A percentile compares a stretch with the other conserved stretches of the same genome.
phyloP scores from a whole-genome alignment of 352 stramenopile genomes.

The Phytophthora citrophthora region DNA sequence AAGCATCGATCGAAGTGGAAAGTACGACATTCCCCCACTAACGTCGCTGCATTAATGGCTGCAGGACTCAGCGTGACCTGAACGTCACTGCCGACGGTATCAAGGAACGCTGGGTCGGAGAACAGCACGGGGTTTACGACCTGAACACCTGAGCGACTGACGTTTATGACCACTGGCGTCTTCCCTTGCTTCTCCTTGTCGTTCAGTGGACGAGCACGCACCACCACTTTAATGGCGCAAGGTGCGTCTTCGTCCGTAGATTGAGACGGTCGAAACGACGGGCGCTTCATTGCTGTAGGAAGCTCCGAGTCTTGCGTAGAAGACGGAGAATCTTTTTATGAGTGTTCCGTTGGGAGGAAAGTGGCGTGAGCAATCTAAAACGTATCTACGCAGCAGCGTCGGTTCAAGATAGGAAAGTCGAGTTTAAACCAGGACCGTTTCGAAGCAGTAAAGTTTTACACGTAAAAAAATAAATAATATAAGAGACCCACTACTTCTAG shows the following conservation, averaged over 20 bases:
- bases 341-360: conserved; percentile 4
- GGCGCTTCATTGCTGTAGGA: conserved; percentile 4
- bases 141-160: conserved; percentile 56
- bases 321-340: conserved; percentile 19
- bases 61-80: conserved; percentile 38
- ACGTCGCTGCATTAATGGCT: conserved; percentile 40
- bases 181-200: conserved; percentile 55
- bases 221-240: conserved; percentile 78
- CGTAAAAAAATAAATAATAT: no score
- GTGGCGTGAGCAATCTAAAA: not conserved
- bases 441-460: no score
- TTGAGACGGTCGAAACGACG: not conserved
- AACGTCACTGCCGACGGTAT: conserved; percentile 19
- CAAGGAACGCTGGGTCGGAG: conserved; percentile 56
- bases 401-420: conserved; percentile 3
- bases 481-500: no score
- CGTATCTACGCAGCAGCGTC: conserved; percentile 11
- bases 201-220: conserved; percentile 73
- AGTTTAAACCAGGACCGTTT: no score
- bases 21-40: conserved; percentile 57
- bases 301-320: not conserved
- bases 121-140: conserved; percentile 74
- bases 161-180: conserved; percentile 59
- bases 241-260: conserved; percentile 29
- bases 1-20: conserved; percentile 88